These are phyloP conservation scores for Dendrocalamus sinicus DNA, from an alignment of 176 grass and related monocot genomes.

Conservation along the genomic window DNA sequence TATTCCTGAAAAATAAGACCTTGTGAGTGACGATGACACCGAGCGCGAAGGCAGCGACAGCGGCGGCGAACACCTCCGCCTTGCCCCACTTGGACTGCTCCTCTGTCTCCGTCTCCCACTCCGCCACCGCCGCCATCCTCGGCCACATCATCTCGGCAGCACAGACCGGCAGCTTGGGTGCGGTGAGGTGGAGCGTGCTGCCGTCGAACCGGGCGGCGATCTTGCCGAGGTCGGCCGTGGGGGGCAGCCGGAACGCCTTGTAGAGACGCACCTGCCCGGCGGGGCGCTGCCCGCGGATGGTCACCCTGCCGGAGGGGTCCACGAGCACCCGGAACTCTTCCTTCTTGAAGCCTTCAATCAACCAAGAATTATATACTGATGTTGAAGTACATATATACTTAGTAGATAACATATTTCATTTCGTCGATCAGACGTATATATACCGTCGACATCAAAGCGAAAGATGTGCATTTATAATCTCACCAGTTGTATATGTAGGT, in stretches of 20 bases:
- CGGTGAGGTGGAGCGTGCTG: conserved; percentile 39
- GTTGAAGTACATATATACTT: not conserved
- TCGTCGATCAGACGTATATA: not conserved
- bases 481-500: not conserved
- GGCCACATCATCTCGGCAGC: not conserved
- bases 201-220: conserved; percentile 58
- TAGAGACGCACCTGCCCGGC: conserved; percentile 45
- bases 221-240: conserved; percentile 41
- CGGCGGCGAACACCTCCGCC: conserved; percentile 39
- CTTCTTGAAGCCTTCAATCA: conserved; percentile 54
- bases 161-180: conserved; percentile 41
- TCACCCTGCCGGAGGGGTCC: conserved; percentile 50
- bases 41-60: conserved; percentile 55
- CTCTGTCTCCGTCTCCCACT: not conserved
- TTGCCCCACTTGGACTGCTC: not conserved
- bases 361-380: not conserved
- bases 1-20: conserved; percentile 27
- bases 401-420: not conserved
- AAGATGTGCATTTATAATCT: not conserved
- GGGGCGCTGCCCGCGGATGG: conserved; percentile 46
- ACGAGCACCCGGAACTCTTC: conserved; percentile 62
- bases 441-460: not conserved
- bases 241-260: conserved; percentile 50
- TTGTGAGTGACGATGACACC: conserved; percentile 48
- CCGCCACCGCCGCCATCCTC: not conserved